These are phyloP conservation scores for Oryza nivara DNA, from an alignment of 176 grass and related monocot species.

Conservation along the genomic window DNA sequence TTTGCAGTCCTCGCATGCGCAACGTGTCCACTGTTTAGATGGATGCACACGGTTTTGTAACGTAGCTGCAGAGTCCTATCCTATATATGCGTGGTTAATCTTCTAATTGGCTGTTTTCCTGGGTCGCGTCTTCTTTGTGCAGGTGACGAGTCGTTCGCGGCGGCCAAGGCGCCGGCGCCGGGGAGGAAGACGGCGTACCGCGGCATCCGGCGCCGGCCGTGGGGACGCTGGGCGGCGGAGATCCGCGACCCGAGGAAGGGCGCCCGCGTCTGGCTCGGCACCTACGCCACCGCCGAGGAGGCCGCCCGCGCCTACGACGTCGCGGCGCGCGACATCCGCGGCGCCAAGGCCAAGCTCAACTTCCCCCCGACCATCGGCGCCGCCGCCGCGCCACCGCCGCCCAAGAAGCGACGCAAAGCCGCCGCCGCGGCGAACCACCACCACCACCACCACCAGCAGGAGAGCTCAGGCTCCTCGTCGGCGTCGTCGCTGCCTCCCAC, in stretches of 20 bases:
- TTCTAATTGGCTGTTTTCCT: too few species aligned
- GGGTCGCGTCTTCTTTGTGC: not conserved
- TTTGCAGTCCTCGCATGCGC: not conserved
- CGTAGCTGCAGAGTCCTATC: not conserved
- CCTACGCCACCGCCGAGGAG: slow-evolving; percentile 75
- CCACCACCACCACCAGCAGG: not conserved
- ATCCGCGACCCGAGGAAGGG: slow-evolving; percentile 87
- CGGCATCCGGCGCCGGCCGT: slow-evolving; percentile 71
- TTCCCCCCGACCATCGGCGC: slow-evolving; percentile 48
- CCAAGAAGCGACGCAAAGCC: not conserved
- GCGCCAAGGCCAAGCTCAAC: slow-evolving; percentile 77
- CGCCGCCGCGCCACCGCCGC: not conserved
- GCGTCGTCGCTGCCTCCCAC: not conserved
- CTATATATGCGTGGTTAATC: not conserved
- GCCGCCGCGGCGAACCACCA: not conserved
- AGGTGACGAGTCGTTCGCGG: not conserved
- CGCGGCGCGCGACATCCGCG: slow-evolving; percentile 71
- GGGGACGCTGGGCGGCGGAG: slow-evolving; percentile 94
- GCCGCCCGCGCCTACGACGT: slow-evolving; percentile 78
- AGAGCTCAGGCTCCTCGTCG: slow-evolving; percentile 40
- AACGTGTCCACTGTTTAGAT: not conserved
- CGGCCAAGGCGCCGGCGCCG: slow-evolving; percentile 32
- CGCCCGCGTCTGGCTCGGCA: slow-evolving; percentile 84
- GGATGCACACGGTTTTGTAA: not conserved
- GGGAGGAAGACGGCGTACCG: slow-evolving; percentile 68